Evolutionary conservation across 176 grass and related monocot species (phyloP).

Genomic region (Aechmea fasciata): DNA sequence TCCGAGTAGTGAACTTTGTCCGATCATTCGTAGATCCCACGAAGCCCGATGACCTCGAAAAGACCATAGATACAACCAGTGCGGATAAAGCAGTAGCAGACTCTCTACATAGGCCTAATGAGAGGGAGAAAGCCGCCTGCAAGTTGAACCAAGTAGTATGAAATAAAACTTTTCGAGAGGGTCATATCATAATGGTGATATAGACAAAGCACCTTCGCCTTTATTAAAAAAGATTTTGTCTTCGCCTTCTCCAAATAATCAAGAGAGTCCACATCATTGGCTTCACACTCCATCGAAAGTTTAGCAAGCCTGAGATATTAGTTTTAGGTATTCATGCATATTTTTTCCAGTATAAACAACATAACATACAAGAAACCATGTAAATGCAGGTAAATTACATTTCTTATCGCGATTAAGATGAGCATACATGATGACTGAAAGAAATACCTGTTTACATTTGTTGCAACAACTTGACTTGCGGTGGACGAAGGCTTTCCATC

Average conservation of each 20-base stretch:
- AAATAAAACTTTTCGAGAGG: background rate
- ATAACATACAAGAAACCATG: background rate
- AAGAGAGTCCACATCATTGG: conserved; percentile 45
- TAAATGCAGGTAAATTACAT: background rate
- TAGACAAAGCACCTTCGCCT: conserved; percentile 56
- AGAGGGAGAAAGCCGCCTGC: conserved; percentile 75
- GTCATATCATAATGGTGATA: background rate
- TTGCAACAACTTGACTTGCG: conserved; percentile 22
- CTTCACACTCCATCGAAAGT: conserved; percentile 37
- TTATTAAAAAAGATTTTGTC: conserved; percentile 53
- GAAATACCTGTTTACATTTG: conserved; percentile 61
- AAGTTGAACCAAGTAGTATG: conserved; percentile 11
- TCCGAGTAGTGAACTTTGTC: conserved; percentile 61
- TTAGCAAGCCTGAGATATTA: conserved; percentile 38
- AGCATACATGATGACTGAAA: background rate
- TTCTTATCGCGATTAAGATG: conserved; percentile 5
- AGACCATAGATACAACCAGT: conserved; percentile 83
- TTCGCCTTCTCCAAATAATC: conserved; percentile 45
- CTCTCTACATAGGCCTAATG: conserved; percentile 67
- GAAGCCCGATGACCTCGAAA: conserved; percentile 84
- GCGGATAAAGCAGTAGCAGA: conserved; percentile 73
- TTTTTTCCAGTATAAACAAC: background rate
- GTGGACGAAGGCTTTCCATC: conserved; percentile 42
- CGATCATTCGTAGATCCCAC: conserved; percentile 38
- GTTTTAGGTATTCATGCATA: background rate